Conservation (phyloP, 352 stramenopile species). For the Globisporangium megalacanthum region DNA sequence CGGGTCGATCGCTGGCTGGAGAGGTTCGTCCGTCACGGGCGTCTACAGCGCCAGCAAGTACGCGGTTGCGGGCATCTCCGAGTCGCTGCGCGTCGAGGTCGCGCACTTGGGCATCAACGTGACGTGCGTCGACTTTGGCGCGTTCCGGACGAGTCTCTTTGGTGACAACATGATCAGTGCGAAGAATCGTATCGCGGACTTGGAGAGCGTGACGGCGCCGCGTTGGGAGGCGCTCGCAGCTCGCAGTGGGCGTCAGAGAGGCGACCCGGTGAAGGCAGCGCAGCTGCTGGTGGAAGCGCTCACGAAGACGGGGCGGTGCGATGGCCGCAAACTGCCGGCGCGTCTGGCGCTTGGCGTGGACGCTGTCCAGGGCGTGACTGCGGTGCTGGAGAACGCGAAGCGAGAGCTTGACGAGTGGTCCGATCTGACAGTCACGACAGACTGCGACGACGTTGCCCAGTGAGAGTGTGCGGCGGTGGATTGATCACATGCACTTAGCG, state of each 20-base stretch:
- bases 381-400: conserved; percentile 12
- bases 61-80: conserved; percentile 18
- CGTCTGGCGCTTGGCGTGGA: conserved; percentile 18
- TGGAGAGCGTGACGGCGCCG: conserved; percentile 9
- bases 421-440: conserved; percentile 10
- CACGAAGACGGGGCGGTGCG: conserved; percentile 20
- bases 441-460: conserved; percentile 16
- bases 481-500: not conserved
- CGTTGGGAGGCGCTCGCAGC: conserved; percentile 5
- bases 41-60: conserved; percentile 27
- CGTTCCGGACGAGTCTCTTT: conserved; percentile 34
- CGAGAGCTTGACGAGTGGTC: conserved; percentile 15
- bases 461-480: too few relatives aligned
- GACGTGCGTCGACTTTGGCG: conserved; percentile 38
- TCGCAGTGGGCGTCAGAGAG: conserved; percentile 12
- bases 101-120: conserved; percentile 29
- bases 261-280: conserved; percentile 16
- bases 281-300: conserved; percentile 20
- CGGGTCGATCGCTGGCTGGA: conserved; percentile 18
- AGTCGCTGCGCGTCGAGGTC: conserved; percentile 21
- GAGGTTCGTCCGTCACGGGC: conserved; percentile 10
- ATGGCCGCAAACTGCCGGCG: conserved; percentile 10
- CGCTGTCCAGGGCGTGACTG: conserved; percentile 10
- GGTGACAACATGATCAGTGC: conserved; percentile 13
- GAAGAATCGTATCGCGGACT: conserved; percentile 15